phyloP scores from a whole-genome alignment of 305 asterid genomes.

The Rubia peregrina region DNA sequence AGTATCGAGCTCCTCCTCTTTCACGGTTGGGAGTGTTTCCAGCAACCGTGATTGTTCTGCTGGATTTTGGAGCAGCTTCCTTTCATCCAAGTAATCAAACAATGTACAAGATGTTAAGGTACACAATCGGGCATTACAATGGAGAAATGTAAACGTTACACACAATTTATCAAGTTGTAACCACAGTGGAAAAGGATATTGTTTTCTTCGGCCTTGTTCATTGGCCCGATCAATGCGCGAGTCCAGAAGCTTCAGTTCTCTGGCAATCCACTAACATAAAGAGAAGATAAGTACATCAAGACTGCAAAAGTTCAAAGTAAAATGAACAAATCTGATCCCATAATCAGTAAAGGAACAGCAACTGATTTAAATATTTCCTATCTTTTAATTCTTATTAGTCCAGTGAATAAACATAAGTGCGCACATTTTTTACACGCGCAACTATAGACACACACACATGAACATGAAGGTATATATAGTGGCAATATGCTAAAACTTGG shows the following conservation, averaged over 20 bases:
- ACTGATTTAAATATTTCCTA: background rate
- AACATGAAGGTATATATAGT: too few relatives aligned
- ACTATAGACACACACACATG: too few relatives aligned
- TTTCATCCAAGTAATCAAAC: constrained; percentile 18
- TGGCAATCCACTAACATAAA: constrained; percentile 19
- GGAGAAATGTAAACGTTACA: background rate
- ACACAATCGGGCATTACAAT: background rate
- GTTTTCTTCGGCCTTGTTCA: constrained; percentile 79
- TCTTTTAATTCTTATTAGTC: too few relatives aligned
- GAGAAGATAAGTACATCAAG: too few relatives aligned
- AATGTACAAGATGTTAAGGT: constrained; percentile 30
- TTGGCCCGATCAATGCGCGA: constrained; percentile 48
- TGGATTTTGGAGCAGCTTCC: constrained; percentile 21
- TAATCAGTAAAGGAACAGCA: background rate
- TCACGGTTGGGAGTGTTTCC: constrained; percentile 21
- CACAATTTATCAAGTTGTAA: constrained; percentile 6
- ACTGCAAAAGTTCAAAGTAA: too few relatives aligned
- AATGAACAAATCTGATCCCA: too few relatives aligned
- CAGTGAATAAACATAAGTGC: too few relatives aligned
- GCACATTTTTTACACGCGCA: too few relatives aligned
- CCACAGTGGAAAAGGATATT: constrained; percentile 53
- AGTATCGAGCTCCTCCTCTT: constrained; percentile 22
- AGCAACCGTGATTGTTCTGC: constrained; percentile 22
- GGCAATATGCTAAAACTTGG: too few relatives aligned
- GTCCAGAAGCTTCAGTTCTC: constrained; percentile 47